A percentile compares a stretch with the other conserved stretches of the same genome.
Evolutionary conservation across 805 yeast species (phyloP).

Genomic region (Pichia sporocuriosa): DNA sequence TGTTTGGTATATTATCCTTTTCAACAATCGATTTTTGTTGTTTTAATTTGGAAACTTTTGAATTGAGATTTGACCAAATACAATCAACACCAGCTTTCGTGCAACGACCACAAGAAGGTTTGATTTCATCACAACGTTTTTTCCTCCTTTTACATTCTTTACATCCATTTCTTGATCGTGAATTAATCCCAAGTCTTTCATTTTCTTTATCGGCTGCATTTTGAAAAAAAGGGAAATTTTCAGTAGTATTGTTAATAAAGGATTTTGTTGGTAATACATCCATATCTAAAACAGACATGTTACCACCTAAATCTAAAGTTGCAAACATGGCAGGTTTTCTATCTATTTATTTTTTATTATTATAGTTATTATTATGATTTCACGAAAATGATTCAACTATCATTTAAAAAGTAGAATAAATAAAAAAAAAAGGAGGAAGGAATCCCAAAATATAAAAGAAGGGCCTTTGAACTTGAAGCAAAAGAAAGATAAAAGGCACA

Average conservation of each 20-base stretch:
- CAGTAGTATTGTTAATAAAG: background rate
- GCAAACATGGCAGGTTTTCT: slow-evolving; percentile 9
- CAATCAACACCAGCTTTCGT: slow-evolving; percentile 23
- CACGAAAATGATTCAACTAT: too few species aligned
- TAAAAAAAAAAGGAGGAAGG: too few species aligned
- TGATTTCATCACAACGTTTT: slow-evolving; percentile 38
- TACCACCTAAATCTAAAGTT: slow-evolving; percentile 10
- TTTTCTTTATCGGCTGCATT: slow-evolving; percentile 10
- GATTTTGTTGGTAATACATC: background rate
- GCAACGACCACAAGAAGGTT: slow-evolving; percentile 36
- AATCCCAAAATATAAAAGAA: too few species aligned
- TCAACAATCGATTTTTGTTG: background rate
- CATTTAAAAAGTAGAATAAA: too few species aligned
- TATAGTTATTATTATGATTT: too few species aligned
- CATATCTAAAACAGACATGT: slow-evolving; percentile 9
- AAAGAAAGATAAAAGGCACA: too few species aligned
- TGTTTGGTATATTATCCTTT: too few species aligned
- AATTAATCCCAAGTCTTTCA: slow-evolving; percentile 10
- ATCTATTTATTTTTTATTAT: too few species aligned
- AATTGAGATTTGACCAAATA: slow-evolving; percentile 10
- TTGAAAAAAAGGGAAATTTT: slow-evolving; percentile 9
- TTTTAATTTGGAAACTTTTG: background rate
- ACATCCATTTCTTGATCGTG: slow-evolving; percentile 18
- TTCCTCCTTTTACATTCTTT: slow-evolving; percentile 16
- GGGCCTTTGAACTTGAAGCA: too few species aligned